Evolutionary conservation across 768 basidiomycete species (phyloP), one percentile per base, ranked within the genome.

Genomic region (Psilocybe cyanescens): DNA sequence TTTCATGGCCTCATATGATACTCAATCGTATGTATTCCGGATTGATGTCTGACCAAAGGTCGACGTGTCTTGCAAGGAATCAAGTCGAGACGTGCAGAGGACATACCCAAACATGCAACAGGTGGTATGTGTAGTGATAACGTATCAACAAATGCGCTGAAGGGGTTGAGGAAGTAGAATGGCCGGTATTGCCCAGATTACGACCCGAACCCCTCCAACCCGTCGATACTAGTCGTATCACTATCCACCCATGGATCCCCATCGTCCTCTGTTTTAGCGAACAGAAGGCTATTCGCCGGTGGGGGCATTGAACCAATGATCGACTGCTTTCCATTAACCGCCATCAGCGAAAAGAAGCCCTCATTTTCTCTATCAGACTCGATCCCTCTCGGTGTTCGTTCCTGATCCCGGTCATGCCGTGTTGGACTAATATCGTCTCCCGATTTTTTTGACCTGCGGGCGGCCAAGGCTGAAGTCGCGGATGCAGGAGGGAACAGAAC

Each of bases 211-310:
- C 46, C 30, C 51, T 67, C 66, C 24, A 66, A 67, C 35, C 63
- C 65, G 33, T 61, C 67, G 31, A 66, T 39, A 47, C 68, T 71
- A 44, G 41, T 16, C 1, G 41, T 44, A 65, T 71, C 68, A 8
- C 67, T 71, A 57, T 71, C 68, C 35, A 67, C 67, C 70, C 70
- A 71, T 8, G 44, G 55, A 58, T 71, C 70, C 5, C 66, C 63
- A 37, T 71, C 70, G 33, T 68, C 70, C 29, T 65, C 55, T 30
- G 60, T 16, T 37, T 60, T 63, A 16, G 41, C 8, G 41, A 64
- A 57, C 5, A 62, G 19, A 30, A 61, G 29, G 41, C 63, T 60
- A 35, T 54, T 44, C 14, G 48, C 56, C 49, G 58, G 49, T 57
- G 19, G 29, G 16, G 14, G 33, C 14, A 33, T 35, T 24, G 8